A percentile compares a stretch with the other conserved stretches of the same genome.
These are phyloP conservation scores for Lupinus albus DNA, from an alignment of 306 rosid genomes.

Conservation along the genomic window DNA sequence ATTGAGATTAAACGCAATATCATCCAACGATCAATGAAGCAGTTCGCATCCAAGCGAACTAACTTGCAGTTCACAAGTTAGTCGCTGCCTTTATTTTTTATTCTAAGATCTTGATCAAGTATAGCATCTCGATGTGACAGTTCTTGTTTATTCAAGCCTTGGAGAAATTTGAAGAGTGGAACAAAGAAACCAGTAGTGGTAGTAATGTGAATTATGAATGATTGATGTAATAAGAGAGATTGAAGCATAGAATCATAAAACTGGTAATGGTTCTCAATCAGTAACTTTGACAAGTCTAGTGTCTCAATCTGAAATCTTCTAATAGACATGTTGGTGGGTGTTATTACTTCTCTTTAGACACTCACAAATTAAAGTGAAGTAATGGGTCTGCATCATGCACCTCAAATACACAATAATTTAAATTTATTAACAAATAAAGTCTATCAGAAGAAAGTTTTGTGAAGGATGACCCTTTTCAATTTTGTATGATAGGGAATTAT, in stretches of 20 bases:
- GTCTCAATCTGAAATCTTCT: conserved; percentile 26
- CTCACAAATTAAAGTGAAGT: conserved; percentile 38
- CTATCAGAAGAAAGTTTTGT: no score
- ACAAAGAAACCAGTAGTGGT: background rate
- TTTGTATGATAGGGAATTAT: no score
- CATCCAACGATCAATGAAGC: no score
- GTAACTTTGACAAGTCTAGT: background rate
- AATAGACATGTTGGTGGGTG: conserved; percentile 38
- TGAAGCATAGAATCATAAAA: background rate
- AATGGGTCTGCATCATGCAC: conserved; percentile 20
- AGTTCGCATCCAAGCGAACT: no score
- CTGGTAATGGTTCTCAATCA: background rate
- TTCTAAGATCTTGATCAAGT: background rate
- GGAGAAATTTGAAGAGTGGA: conserved; percentile 3
- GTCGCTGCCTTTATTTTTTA: background rate
- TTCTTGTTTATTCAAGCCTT: conserved; percentile 1
- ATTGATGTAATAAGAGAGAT: conserved; percentile 9
- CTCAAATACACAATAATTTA: no score
- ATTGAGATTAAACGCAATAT: no score
- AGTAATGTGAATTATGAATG: background rate
- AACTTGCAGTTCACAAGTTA: no score
- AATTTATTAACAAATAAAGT: no score
- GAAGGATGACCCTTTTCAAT: no score
- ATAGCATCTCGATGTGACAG: conserved; percentile 12
- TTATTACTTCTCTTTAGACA: conserved; percentile 22